Conservation (phyloP, 371 early-diverging fungal species). For the Rhizopus arrhizus region DNA sequence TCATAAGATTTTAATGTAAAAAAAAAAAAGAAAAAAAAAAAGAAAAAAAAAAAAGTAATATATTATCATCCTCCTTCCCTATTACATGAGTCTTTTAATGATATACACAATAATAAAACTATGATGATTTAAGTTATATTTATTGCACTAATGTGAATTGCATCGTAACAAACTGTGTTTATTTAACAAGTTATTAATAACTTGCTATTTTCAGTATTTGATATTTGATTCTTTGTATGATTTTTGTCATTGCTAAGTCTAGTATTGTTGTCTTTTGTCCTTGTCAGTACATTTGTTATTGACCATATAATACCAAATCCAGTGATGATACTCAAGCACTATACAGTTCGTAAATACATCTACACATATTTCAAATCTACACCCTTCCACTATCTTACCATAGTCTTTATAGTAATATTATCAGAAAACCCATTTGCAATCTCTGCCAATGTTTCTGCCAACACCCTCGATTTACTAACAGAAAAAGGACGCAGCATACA, state of each 20-base stretch:
- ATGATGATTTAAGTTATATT: too few relatives aligned
- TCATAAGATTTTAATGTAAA: constrained; percentile 40
- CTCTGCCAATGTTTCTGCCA: constrained; percentile 25
- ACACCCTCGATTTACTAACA: constrained; percentile 16
- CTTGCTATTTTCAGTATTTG: too few relatives aligned
- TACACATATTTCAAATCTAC: not conserved
- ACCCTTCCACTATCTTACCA: constrained; percentile 8
- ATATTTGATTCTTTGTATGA: too few relatives aligned
- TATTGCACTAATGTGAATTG: too few relatives aligned
- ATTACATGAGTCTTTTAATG: too few relatives aligned
- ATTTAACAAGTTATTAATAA: too few relatives aligned
- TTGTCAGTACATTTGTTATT: constrained; percentile 2
- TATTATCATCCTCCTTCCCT: too few relatives aligned
- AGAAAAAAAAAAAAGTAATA: too few relatives aligned
- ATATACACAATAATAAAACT: too few relatives aligned
- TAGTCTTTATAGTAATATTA: constrained; percentile 13
- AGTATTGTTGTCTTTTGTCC: not conserved
- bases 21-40: not conserved
- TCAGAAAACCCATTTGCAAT: constrained; percentile 22
- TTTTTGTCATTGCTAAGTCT: too few relatives aligned
- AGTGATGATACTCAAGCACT: not conserved
- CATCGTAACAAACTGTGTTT: too few relatives aligned
- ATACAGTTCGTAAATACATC: not conserved
- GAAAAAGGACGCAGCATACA: constrained; percentile 18
- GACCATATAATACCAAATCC: not conserved